Base-by-base conservation (phyloP, 2,329 filamentous ascomycete species). In the Fusarium cicatricum region DNA sequence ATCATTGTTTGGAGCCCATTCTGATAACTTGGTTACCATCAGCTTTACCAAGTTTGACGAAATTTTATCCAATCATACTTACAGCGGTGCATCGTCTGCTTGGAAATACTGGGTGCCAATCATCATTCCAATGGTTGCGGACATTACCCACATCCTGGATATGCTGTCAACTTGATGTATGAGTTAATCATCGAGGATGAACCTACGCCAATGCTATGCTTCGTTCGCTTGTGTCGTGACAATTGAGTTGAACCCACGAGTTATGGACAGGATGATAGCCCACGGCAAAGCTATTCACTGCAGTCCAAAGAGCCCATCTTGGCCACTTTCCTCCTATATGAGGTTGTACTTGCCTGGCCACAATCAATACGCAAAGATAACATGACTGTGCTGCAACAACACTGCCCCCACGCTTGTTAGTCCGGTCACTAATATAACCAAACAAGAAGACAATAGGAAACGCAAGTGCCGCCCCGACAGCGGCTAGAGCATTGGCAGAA, bases 231-330 rank as follows among this genome's bases (percentile, higher is more conserved):
- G 52, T 64, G 15, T 77, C 77, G 12, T 70, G 71, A 59, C 81
- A 83, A 58, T 84, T 84, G 7, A 83, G 68, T 62, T 82, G 79
- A 15, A 81, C 70, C 81, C 80, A 84, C 0, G 78, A 75, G 65
- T 83, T 84, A 49, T 83, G 80, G 1, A 81, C 74, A 0, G 81
- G 81, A 65, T 84, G 81, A 57, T 83, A 84, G 0, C 81, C 78
- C 9, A 83, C 81, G 0, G 81, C 79, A 32, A 83, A 76, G 2
- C 71, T 71, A 64, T 84, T 83, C 3, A 83, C 74, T 0, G 73
- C 72, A 3, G 81, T 84, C 81, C 81, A 83, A 6, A 84, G 67
- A 0, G 75, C 80, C 71, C 78, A 82, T 11, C 75, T 74, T 8
- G 74, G 75, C 81, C 82, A 84, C 56, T 74, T 77, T 0, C 77